Evolutionary conservation across 345 rosid species (phyloP).

Genomic region (Camelina hispida): DNA sequence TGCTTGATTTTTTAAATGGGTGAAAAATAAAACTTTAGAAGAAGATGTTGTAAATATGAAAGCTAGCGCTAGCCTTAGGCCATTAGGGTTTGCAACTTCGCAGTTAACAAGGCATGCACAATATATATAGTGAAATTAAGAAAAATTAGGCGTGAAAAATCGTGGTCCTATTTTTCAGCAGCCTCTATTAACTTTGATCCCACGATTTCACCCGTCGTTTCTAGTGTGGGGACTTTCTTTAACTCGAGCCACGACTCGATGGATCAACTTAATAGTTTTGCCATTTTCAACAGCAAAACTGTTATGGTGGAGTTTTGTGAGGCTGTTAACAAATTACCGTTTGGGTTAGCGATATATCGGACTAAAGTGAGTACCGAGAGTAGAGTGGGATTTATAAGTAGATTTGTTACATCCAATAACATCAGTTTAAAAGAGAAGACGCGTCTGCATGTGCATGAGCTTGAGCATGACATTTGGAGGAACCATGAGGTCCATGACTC

Average conservation of each 20-base stretch:
- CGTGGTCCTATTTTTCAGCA: conserved; percentile 24
- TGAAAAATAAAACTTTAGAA: neutral
- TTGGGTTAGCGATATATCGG: neutral
- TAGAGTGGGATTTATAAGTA: conserved; percentile 11
- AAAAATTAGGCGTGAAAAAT: conserved; percentile 31
- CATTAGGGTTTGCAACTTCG: neutral
- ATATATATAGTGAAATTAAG: neutral
- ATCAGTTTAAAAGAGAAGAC: neutral
- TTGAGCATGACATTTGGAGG: conserved; percentile 27
- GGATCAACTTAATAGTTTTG: neutral
- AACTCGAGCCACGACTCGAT: neutral
- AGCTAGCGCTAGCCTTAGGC: neutral
- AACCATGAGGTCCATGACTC: conserved; percentile 36
- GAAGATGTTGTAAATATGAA: neutral
- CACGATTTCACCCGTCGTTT: neutral
- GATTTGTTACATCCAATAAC: conserved; percentile 18
- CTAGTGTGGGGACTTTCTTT: conserved; percentile 31
- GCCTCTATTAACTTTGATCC: conserved; percentile 32
- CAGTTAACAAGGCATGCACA: neutral
- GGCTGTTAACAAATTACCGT: neutral
- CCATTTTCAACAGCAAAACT: neutral
- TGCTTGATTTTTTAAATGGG: neutral
- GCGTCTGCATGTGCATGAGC: conserved; percentile 35
- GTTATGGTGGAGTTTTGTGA: neutral
- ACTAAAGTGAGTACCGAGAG: neutral